Conservation (phyloP, 1,139 yeast genomes). For the Yamadazyma diddensiae region DNA sequence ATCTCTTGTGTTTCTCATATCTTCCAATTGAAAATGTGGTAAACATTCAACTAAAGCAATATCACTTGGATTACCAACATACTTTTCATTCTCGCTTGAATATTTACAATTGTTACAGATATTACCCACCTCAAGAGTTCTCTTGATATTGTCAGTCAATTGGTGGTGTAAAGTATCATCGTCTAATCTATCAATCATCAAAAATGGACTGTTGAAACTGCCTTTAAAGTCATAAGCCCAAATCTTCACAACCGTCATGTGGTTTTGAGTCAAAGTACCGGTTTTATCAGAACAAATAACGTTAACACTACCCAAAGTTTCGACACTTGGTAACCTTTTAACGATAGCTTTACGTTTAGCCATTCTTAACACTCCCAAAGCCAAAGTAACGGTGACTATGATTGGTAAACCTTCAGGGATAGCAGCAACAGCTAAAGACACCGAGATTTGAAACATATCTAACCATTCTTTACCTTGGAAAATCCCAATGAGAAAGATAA, state of each 20-base stretch:
- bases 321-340: slow-evolving; percentile 89
- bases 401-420: slow-evolving; percentile 97
- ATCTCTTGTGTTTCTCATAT: slow-evolving; percentile 56
- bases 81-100: slow-evolving; percentile 67
- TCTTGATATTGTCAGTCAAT: slow-evolving; percentile 50
- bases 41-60: slow-evolving; percentile 80
- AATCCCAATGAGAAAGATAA: slow-evolving; percentile 83
- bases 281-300: slow-evolving; percentile 95
- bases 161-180: slow-evolving; percentile 39
- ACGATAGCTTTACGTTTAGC: slow-evolving; percentile 91
- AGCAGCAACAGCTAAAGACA: slow-evolving; percentile 95
- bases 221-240: slow-evolving; percentile 77
- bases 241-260: slow-evolving; percentile 84
- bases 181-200: slow-evolving; percentile 48
- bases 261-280: slow-evolving; percentile 91
- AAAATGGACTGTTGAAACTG: slow-evolving; percentile 42
- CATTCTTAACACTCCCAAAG: slow-evolving; percentile 93
- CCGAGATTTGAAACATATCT: slow-evolving; percentile 96
- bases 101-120: slow-evolving; percentile 79
- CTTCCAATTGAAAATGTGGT: slow-evolving; percentile 68
- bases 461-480: slow-evolving; percentile 90
- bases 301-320: slow-evolving; percentile 91
- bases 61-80: slow-evolving; percentile 91
- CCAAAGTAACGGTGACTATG: slow-evolving; percentile 93
- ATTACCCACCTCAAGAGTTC: slow-evolving; percentile 64